These are phyloP conservation scores for Zizania palustris DNA, from an alignment of 202 grass and related monocot genomes.

Conservation along the genomic window DNA sequence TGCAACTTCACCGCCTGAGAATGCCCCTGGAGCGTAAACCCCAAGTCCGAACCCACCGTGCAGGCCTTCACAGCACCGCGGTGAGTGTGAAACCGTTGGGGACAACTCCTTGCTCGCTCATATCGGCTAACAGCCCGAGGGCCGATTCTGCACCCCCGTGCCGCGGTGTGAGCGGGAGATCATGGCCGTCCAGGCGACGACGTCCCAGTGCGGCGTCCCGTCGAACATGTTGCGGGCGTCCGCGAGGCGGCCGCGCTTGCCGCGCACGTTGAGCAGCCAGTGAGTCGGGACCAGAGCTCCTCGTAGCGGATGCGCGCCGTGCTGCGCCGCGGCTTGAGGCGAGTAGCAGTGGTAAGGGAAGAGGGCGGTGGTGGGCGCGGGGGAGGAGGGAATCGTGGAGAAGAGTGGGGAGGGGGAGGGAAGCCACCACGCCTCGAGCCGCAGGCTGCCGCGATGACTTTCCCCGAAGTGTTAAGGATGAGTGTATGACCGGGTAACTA, in stretches of 20 bases:
- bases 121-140: constrained; percentile 26
- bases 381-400: neutral
- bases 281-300: constrained; percentile 31
- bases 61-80: constrained; percentile 40
- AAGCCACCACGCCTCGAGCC: constrained; percentile 28
- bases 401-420: neutral
- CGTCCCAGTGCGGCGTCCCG: constrained; percentile 47
- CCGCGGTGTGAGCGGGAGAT: constrained; percentile 15
- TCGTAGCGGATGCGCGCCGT: neutral
- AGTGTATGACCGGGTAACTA: no score
- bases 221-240: constrained; percentile 49
- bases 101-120: constrained; percentile 1
- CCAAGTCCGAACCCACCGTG: constrained; percentile 1
- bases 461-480: no score
- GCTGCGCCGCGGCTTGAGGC: neutral
- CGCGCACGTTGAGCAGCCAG: constrained; percentile 29
- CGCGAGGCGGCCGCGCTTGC: constrained; percentile 21
- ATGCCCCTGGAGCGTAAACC: constrained; percentile 46
- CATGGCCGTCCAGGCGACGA: constrained; percentile 39
- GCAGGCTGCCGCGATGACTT: no score
- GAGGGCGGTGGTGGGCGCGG: neutral
- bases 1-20: constrained; percentile 36
- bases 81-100: constrained; percentile 38
- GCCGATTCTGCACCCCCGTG: neutral
- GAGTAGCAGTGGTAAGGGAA: neutral